Conservation (phyloP, 2,329 filamentous ascomycete species). For the Apiospora malaysiana region DNA sequence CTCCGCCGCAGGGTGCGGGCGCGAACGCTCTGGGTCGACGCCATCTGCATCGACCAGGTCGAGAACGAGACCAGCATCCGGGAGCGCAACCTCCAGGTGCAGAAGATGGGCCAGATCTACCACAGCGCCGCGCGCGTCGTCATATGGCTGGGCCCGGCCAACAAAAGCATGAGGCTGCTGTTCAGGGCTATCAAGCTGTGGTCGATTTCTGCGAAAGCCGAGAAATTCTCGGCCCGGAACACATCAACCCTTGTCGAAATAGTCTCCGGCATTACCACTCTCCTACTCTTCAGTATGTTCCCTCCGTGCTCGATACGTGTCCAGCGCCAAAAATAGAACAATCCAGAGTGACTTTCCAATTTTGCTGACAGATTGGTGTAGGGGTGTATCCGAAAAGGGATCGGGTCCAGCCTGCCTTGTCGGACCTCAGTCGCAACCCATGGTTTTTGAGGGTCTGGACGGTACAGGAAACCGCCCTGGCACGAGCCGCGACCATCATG, state of each 20-base stretch:
- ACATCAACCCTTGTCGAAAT: neutral
- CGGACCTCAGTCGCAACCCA: neutral
- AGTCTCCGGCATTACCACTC: neutral
- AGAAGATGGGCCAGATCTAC: conserved; percentile 2
- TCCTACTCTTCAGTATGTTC: neutral
- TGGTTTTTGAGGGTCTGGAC: conserved; percentile 10
- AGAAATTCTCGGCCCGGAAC: neutral
- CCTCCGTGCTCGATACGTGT: neutral
- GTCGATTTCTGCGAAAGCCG: neutral
- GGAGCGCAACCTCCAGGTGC: neutral
- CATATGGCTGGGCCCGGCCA: neutral
- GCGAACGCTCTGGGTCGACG: conserved; percentile 18
- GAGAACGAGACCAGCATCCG: neutral
- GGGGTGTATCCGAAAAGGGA: neutral
- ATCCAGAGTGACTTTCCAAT: neutral
- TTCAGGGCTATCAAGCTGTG: neutral
- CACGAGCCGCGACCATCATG: neutral
- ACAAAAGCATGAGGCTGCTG: neutral
- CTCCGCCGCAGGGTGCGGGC: conserved; percentile 18
- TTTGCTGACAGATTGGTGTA: neutral
- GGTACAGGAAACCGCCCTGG: neutral
- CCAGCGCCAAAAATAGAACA: neutral
- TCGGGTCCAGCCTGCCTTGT: neutral
- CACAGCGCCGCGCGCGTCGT: neutral
- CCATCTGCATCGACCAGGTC: neutral